These are phyloP conservation scores for Monsonia emarginata DNA, from an alignment of 441 rosid species.

Conservation along the genomic window DNA sequence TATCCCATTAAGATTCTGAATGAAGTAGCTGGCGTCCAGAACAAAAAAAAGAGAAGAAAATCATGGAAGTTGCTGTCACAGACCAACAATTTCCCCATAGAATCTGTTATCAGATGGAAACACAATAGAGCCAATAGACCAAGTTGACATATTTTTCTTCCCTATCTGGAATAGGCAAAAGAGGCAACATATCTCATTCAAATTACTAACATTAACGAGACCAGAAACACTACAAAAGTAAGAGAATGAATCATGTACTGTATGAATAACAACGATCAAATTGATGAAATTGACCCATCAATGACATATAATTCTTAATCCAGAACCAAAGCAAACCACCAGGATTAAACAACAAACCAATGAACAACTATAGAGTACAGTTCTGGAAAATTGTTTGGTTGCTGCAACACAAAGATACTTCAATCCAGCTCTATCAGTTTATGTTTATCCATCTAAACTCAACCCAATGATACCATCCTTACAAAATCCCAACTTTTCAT, in stretches of 20 bases:
- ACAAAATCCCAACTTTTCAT: background rate
- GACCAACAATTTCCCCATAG: background rate
- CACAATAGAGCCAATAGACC: background rate
- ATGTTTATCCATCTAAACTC: background rate
- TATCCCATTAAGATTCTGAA: slow-evolving; percentile 15
- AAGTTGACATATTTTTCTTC: background rate
- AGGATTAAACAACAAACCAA: background rate
- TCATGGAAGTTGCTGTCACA: background rate
- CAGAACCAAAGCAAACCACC: background rate
- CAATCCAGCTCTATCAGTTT: too few relatives aligned
- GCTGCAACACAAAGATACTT: background rate
- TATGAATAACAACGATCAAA: background rate
- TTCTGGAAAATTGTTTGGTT: background rate
- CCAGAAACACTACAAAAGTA: background rate
- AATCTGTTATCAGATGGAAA: background rate
- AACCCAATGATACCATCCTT: background rate
- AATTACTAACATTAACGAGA: background rate
- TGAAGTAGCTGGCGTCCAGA: background rate
- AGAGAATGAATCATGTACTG: background rate
- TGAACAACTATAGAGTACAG: background rate
- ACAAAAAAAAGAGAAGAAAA: background rate
- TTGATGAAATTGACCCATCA: background rate
- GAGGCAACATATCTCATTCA: background rate
- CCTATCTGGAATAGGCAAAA: background rate
- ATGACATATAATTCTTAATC: background rate